Evolutionary conservation across 768 basidiomycete genomes (phyloP), one percentile per base, ranked within the genome.

Genomic region (Rhizopogon vesiculosus): DNA sequence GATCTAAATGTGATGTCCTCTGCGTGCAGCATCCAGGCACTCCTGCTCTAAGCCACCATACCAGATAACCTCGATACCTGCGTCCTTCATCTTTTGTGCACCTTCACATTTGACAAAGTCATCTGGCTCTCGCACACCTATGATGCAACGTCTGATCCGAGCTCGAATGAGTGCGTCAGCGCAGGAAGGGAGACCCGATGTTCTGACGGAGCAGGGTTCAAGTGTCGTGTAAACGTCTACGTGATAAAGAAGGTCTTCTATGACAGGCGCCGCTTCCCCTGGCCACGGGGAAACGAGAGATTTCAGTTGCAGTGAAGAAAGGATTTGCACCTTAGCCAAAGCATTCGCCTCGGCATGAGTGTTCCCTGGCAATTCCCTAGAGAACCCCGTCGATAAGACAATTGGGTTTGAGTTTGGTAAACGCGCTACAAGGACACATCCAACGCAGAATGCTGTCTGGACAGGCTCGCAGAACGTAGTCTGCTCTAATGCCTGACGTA

Each of bases 331-430:
- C 64, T 98, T 97, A 42, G 80, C 66, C 52, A 99, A 74, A 1
- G 95, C 94, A 67, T 96, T 96, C 22, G 93, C 93, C 74, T 99
- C 96, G 10, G 95, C 96, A 69, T 99, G 96, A 3, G 96, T 98
- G 66, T 98, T 98, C 52, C 95, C 96, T 4, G 83, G 77, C 0
- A 98, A 78, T 66, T 98, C 94, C 64, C 97, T 80, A 25, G 95
- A 98, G 72, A 86, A 93, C 16, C 93, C 93, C 2, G 85, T 85
- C 12, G 91, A 74, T 38, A 98, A 70, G 44, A 89, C 72, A 53
- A 84, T 72, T 3, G 84, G 76, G 13, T 65, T 41, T 42, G 65
- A 62, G 44, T 66, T 60, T 16, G 84, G 79, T 55, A 72, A 70
- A 43, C 72, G 74, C 18, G 75, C 73, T 3, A 84, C 81, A 51